Base-by-base conservation (phyloP, 805 yeast species). In the Metschnikowia borealis region DNA sequence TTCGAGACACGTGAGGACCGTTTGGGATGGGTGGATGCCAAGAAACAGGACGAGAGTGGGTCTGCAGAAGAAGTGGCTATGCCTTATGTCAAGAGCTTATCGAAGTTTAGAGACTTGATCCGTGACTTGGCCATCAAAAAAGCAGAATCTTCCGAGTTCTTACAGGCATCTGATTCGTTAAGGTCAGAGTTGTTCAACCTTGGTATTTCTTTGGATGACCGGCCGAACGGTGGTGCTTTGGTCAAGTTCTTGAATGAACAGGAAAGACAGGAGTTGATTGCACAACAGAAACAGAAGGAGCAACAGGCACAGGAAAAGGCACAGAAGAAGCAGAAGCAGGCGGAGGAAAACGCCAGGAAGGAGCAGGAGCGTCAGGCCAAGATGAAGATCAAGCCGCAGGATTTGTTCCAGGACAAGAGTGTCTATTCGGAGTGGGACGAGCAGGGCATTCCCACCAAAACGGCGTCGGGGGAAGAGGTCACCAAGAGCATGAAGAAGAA, bases 121-220 rank as follows among this genome's bases (percentile, higher is more conserved):
- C 84, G 99, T 56, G 69, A 70, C 17, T 67, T 82, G 55, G 95
- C 97, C 3, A 89, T 89, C 55, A 71, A 66, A 35, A 78, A 80
- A 45, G 82, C 80, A 10, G 76, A 75, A 48, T 58, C 69, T 6
- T 79, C 74, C 15, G 72, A 65, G 38, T 77, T 89, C 50, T 74
- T 94, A 43, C 70, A 73, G n/a, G 81, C 87, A 4, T 79, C 90
- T 51, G 99, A 94, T 67, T 66, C 73, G 6, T 67, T 94, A 20
- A 81, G 99, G 60, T 68, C 78, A 15, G 94, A 86, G 36, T 70
- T 94, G 58, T 71, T 89, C 52, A 77, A 81, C 23, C 71, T 90
- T 54, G 94, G 95, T 29, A 85, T 94, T 38, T 82, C 95, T 1
- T 73, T 94, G 49, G 98, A 92, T 65, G 99, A 94, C 68, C 82